phyloP scores from a whole-genome alignment of 2,329 filamentous ascomycete species.

The Neopestalotiopsis clavispora region DNA sequence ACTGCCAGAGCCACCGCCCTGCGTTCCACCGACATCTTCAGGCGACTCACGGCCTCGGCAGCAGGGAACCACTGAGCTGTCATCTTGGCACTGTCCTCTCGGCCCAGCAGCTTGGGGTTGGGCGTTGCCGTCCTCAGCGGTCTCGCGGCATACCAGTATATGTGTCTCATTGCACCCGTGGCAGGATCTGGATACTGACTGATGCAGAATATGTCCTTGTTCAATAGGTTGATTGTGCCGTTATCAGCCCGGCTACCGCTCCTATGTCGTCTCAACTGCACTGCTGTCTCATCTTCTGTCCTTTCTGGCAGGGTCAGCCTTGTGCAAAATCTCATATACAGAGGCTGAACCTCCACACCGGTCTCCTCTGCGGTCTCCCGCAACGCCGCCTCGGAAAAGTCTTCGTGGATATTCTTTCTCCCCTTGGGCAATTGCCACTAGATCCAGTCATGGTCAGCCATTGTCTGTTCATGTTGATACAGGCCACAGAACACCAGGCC shows the following conservation, averaged over 20 bases:
- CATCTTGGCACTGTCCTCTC: constrained; percentile 5
- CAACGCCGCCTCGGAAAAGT: constrained; percentile 45
- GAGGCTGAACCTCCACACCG: constrained; percentile 43
- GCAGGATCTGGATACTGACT: constrained; percentile 16
- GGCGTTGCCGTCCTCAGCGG: not conserved
- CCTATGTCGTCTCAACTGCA: constrained; percentile 3
- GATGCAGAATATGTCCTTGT: constrained; percentile 16
- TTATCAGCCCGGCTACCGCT: not conserved
- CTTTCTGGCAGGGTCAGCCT: constrained; percentile 43
- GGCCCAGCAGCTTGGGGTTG: constrained; percentile 3
- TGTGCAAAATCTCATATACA: constrained; percentile 47
- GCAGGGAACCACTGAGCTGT: constrained; percentile 13
- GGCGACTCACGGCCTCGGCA: constrained; percentile 8
- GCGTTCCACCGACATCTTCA: constrained; percentile 16
- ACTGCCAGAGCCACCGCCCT: constrained; percentile 17
- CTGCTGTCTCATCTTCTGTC: constrained; percentile 18
- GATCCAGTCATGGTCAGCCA: not conserved
- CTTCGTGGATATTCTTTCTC: constrained; percentile 52
- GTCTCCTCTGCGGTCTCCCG: constrained; percentile 55
- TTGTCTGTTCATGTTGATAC: not conserved
- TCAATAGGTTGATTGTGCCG: constrained; percentile 9
- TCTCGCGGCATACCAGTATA: constrained; percentile 18
- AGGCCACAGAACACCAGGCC: not conserved
- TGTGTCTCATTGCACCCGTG: constrained; percentile 16
- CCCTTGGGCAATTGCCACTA: constrained; percentile 20